Evolutionary conservation across 2,329 filamentous ascomycete species (phyloP), one percentile per base, ranked within the genome.

Genomic region (Neonectria coccinea): DNA sequence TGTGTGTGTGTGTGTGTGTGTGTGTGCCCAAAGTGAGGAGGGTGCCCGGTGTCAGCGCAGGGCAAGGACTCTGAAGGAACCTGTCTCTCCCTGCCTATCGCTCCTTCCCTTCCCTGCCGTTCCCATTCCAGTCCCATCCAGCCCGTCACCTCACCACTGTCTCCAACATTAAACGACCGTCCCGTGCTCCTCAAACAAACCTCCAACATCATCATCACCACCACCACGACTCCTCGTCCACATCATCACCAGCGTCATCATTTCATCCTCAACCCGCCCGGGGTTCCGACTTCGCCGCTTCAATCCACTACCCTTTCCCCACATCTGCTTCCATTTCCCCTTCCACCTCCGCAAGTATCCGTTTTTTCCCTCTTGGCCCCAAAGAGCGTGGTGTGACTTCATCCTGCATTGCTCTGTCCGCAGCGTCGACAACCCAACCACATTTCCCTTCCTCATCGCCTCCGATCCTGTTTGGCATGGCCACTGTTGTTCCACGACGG

Each of bases 381-480:
- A 63, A 53, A 47, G 41, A 31, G 25, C 51, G 56, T 73, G 64
- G 66, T 68, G 71, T 73, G 71, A 72, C 71, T 70, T 67, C 71
- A 70, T 71, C 18, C 64, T 71, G 67, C 70, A 71, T 66, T 59
- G 39, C 45, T 47, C 48, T 41, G 41, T 36, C 39, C 12, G 11
- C 39, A 20, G 39, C 39, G 16, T 42, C 39, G n/a, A 20, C 57
- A 25, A 45, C 57, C 18, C 56, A 29, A 39, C 47, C 53, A 42
- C 50, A 44, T 67, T 57, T 45, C 31, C 55, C 47, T 66, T 57
- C 36, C 31, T 56, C 48, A 11, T 47, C 36, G 36, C 14, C 52
- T 18, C 39, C 51, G 44, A 50, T 52, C 55, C 48, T 44, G 20
- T 47, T 57, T 68, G 67, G 67, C 52, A 71, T 73, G 70, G 65